Evolutionary conservation across 169 alveolate genomes (phyloP).

Genomic region (Eimeria maxima): DNA sequence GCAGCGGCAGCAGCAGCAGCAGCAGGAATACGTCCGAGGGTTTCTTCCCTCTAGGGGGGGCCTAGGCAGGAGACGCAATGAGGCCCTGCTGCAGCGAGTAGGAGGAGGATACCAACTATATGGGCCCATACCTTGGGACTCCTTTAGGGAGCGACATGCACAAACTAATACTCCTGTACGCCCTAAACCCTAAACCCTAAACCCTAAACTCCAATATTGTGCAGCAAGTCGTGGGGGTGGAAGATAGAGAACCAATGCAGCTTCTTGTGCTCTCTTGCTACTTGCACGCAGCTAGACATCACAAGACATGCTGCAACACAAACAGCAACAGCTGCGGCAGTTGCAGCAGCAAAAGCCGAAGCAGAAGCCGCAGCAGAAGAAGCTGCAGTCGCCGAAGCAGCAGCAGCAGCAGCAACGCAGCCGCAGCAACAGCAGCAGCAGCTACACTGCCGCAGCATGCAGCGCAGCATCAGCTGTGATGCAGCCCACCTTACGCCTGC

Average conservation of each 20-base stretch:
- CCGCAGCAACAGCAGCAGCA: slow-evolving; percentile 13
- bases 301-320: slow-evolving; percentile 10
- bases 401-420: not conserved
- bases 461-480: slow-evolving; percentile 5
- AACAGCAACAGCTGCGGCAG: slow-evolving; percentile 21
- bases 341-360: not conserved
- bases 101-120: slow-evolving; percentile 24
- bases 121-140: slow-evolving; percentile 20
- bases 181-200: slow-evolving; percentile 24
- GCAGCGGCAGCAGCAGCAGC: slow-evolving; percentile 59
- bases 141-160: slow-evolving; percentile 1
- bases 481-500: not conserved
- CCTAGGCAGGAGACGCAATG: slow-evolving; percentile 26
- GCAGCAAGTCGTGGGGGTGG: not conserved
- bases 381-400: not conserved
- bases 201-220: not conserved
- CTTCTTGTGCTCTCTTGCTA: not conserved
- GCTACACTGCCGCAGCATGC: not conserved
- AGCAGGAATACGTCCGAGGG: not conserved
- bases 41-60: slow-evolving; percentile 19
- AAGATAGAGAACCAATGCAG: not conserved
- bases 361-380: not conserved
- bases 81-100: slow-evolving; percentile 55
- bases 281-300: slow-evolving; percentile 16
- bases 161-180: slow-evolving; percentile 23